Conservation (phyloP, 2,329 filamentous ascomycete species). For the Penicillium sp. region DNA sequence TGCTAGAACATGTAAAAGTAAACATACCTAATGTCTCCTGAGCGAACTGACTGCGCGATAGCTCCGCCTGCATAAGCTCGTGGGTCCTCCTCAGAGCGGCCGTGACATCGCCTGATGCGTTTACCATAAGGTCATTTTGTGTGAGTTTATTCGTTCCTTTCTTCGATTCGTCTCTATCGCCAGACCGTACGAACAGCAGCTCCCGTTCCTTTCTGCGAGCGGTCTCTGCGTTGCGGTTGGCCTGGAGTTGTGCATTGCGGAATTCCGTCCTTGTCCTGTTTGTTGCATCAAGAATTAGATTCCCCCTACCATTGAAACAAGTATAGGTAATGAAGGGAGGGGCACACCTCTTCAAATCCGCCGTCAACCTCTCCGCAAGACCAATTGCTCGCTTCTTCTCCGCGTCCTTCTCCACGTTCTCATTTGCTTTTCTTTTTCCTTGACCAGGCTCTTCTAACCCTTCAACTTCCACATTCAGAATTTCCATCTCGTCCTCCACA, state of each 20-base stretch:
- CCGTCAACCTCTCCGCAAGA: constrained; percentile 61
- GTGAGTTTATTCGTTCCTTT: constrained; percentile 51
- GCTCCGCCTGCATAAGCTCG: constrained; percentile 77
- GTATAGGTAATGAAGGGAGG: neutral
- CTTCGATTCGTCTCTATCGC: constrained; percentile 24
- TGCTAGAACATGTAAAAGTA: neutral
- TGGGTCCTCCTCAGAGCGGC: constrained; percentile 79
- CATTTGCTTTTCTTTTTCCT: constrained; percentile 27
- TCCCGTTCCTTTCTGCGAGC: constrained; percentile 75
- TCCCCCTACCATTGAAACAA: too few relatives aligned
- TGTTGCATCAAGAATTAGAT: neutral
- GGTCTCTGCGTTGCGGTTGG: constrained; percentile 68
- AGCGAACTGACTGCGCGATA: constrained; percentile 82
- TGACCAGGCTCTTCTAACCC: constrained; percentile 54
- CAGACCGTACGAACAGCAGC: constrained; percentile 61
- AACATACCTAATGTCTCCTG: constrained; percentile 68
- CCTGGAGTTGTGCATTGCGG: constrained; percentile 74
- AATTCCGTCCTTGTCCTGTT: constrained; percentile 62
- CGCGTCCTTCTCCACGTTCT: constrained; percentile 54
- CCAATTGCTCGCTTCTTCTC: constrained; percentile 65
- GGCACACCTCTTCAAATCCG: constrained; percentile 68
- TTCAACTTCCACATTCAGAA: constrained; percentile 72
- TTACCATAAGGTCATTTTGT: constrained; percentile 68
- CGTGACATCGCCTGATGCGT: constrained; percentile 79
- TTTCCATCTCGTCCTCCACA: constrained; percentile 77